Base-by-base conservation (phyloP, 495 filamentous ascomycete species). In the Paragyromitra xinjiangensis region DNA sequence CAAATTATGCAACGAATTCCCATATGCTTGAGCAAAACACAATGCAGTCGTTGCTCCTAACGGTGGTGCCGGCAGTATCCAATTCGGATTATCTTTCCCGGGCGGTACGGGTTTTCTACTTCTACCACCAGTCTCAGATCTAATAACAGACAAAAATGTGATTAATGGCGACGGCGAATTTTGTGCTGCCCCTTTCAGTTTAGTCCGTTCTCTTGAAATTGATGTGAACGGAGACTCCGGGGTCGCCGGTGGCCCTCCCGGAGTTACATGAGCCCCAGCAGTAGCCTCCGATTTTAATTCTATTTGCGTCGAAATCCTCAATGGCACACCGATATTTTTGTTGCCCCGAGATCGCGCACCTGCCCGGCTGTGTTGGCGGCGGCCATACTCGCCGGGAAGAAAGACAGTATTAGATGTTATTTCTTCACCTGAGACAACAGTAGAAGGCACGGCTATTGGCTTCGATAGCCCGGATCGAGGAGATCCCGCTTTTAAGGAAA, bases 161-260 rank as follows among this genome's bases (percentile, higher is more conserved):
- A 66, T 61, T 29, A 77, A 42, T 4, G 74, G 69, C 2, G 74
- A 77, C 16, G 68, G 48, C 1, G 59, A 66, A 66, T 66, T 51
- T 19, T 66, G 69, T 42, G n/a, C 37, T 66, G n/a, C 37, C 40
- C 61, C 61, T 40, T 44, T 73, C 16, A 73, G 45, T 53, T 61
- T 66, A 48, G 69, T 62, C 39, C 62, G 51, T 22, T 77, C 61
- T 22, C 61, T 73, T 40, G 69, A 73, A 51, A 50, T 59, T 1
- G 51, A 64, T n/a, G 74, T 53, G 26, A 73, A 73, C 14, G 74
- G 69, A 45, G 74, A 73, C 22, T 73, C 59, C 5, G 74, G 74
- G 3, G 74, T 77, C 2, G 61, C 63, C 7, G 74, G 74, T 16
- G 74, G 74, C n/a, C 74, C 69, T 65, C 73, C 74, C 7, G 74